These are phyloP conservation scores for Eremomyces bilateralis DNA, from an alignment of 495 filamentous ascomycete species.

Conservation along the genomic window DNA sequence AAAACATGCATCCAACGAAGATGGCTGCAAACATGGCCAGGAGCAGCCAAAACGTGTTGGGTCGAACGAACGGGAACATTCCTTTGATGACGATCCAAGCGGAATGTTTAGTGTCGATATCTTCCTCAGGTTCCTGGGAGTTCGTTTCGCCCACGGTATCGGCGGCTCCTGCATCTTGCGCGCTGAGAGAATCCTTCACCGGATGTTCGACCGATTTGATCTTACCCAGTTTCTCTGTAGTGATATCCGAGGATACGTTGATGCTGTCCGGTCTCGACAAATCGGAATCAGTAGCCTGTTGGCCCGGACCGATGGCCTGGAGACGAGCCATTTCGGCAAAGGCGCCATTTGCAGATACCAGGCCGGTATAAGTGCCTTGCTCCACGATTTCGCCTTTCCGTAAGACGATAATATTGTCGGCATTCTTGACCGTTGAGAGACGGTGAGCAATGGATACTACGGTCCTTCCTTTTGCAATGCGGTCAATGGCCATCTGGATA, in stretches of 20 bases:
- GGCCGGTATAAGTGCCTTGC: slow-evolving; percentile 31
- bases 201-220: no score
- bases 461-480: slow-evolving; percentile 24
- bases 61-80: slow-evolving; percentile 5
- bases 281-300: background rate
- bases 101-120: slow-evolving; percentile 1
- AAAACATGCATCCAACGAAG: slow-evolving; percentile 7
- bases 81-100: background rate
- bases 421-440: slow-evolving; percentile 28
- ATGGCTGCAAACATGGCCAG: slow-evolving; percentile 6
- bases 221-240: no score
- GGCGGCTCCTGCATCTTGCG: background rate
- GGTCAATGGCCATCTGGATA: slow-evolving; percentile 29
- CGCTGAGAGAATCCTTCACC: background rate
- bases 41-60: slow-evolving; percentile 3
- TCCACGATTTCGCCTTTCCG: slow-evolving; percentile 32
- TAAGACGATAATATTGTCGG: slow-evolving; percentile 46
- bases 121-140: slow-evolving; percentile 13
- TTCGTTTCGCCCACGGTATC: background rate
- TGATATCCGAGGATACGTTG: background rate
- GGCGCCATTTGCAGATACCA: slow-evolving; percentile 12
- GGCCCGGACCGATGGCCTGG: background rate
- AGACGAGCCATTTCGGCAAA: background rate
- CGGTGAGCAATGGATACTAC: slow-evolving; percentile 28
- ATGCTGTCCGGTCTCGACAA: background rate